Evolutionary conservation across 2,329 filamentous ascomycete genomes (phyloP).

Genomic region (Colletotrichum sp.): DNA sequence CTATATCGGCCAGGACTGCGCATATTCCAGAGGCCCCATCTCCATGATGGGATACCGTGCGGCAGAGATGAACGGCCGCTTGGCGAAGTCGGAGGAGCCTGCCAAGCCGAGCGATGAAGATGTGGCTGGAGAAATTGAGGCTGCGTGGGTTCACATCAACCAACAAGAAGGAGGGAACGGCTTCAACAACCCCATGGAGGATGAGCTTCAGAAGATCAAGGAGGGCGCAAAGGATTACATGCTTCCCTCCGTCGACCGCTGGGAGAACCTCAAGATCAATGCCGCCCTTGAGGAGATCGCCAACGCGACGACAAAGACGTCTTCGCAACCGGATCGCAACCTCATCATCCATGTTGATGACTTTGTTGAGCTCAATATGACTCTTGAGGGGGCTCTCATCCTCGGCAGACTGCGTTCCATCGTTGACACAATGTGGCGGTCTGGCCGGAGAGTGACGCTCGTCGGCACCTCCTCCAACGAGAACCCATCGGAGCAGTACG

Average conservation of each 20-base stretch:
- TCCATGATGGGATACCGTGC: conserved; percentile 63
- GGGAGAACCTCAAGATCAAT: conserved; percentile 67
- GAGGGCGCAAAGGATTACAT: conserved; percentile 35
- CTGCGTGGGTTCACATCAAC: conserved; percentile 27
- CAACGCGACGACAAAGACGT: conserved; percentile 16
- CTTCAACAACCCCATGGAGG: conserved; percentile 39
- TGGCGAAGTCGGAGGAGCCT: conserved; percentile 54
- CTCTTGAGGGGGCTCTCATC: conserved; percentile 72
- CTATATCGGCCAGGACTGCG: conserved; percentile 70
- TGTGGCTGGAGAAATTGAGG: conserved; percentile 25
- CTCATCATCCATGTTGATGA: conserved; percentile 83
- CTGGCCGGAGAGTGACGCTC: conserved; percentile 75
- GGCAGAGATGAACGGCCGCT: conserved; percentile 58
- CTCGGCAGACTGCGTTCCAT: conserved; percentile 73
- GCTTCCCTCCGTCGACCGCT: conserved; percentile 50
- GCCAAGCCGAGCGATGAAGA: conserved; percentile 36
- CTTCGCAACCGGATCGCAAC: conserved; percentile 37
- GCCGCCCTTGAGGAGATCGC: conserved; percentile 60
- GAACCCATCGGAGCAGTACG: conserved; percentile 50
- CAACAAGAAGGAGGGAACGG: conserved; percentile 25
- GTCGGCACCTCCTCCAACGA: conserved; percentile 76
- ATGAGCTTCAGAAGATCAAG: conserved; percentile 49
- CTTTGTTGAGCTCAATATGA: conserved; percentile 77
- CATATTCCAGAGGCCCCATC: conserved; percentile 50
- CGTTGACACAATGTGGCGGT: conserved; percentile 74